Conservation (phyloP, 441 rosid genomes). For the Euphorbia celastroides region DNA sequence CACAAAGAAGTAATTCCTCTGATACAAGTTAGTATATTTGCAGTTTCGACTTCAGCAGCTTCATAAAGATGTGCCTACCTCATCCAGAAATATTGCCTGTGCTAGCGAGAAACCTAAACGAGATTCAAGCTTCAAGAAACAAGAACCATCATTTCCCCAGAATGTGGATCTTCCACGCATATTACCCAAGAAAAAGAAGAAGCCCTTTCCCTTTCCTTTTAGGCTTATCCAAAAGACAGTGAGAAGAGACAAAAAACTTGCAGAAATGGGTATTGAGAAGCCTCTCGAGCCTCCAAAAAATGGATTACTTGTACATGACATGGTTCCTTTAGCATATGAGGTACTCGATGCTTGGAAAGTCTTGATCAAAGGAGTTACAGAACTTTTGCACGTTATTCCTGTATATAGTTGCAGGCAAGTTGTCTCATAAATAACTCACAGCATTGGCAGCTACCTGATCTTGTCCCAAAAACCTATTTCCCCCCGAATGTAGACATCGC, state of each 20-base stretch:
- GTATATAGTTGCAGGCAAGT: conserved; percentile 73
- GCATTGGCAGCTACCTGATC: no score
- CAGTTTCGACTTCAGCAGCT: conserved; percentile 31
- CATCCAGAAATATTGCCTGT: conserved; percentile 29
- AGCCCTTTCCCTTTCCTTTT: conserved; percentile 72
- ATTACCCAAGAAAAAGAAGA: conserved; percentile 76
- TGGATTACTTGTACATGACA: conserved; percentile 66
- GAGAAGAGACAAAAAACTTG: conserved; percentile 65
- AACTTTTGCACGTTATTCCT: conserved; percentile 69
- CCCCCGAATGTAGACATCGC: no score
- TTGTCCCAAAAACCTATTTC: no score
- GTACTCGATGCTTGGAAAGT: conserved; percentile 74
- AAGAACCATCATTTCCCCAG: conserved; percentile 35
- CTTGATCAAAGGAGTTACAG: conserved; percentile 69
- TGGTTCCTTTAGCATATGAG: conserved; percentile 74
- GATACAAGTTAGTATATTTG: conserved; percentile 14
- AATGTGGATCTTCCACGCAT: conserved; percentile 74
- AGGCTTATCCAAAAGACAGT: conserved; percentile 58
- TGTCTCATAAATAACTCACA: background rate
- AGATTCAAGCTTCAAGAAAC: conserved; percentile 24
- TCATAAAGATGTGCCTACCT: conserved; percentile 20
- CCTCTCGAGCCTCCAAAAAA: conserved; percentile 80
- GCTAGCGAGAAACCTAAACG: conserved; percentile 29
- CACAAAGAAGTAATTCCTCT: background rate
- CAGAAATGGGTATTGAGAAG: conserved; percentile 74